Percentiles rank a stretch among this genome's conserved stretches.
phyloP scores from a whole-genome alignment of 1,139 yeast species.

The Debaryomycetaceae sp. region DNA sequence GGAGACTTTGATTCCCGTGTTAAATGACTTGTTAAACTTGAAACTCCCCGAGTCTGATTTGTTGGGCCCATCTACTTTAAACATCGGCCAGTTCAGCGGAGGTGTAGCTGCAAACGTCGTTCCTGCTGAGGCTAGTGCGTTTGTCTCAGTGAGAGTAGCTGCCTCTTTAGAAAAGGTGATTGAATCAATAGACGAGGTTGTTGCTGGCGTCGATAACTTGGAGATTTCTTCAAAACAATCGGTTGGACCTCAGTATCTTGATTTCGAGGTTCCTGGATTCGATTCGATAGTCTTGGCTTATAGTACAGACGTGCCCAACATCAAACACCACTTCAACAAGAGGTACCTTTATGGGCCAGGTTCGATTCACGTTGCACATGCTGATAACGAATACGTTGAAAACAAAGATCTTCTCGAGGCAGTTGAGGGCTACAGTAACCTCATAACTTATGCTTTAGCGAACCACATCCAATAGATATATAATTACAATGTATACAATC shows the following conservation, averaged over 20 bases:
- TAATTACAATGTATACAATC: constrained; percentile 40
- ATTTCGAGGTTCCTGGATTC: constrained; percentile 61
- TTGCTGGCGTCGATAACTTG: constrained; percentile 15
- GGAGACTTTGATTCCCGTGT: constrained; percentile 50
- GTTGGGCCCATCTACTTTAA: constrained; percentile 61
- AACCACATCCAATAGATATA: neutral
- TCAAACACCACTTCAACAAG: constrained; percentile 28
- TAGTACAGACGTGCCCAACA: constrained; percentile 62
- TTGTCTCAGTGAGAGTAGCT: constrained; percentile 53
- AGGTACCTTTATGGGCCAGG: constrained; percentile 71
- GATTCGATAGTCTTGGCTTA: constrained; percentile 55
- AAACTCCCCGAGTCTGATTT: constrained; percentile 50
- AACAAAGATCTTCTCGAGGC: constrained; percentile 48
- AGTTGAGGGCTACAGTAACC: constrained; percentile 52
- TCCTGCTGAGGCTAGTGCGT: constrained; percentile 56
- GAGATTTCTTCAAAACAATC: constrained; percentile 35
- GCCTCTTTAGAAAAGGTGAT: constrained; percentile 36
- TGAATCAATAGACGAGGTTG: constrained; percentile 28
- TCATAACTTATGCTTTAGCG: constrained; percentile 24
- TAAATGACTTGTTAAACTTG: constrained; percentile 28
- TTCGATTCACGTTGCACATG: constrained; percentile 61
- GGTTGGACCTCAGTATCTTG: constrained; percentile 22
- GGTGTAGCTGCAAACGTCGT: constrained; percentile 64
- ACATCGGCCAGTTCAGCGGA: constrained; percentile 55
- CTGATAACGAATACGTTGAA: constrained; percentile 55